Evolutionary conservation across 2,329 filamentous ascomycete species (phyloP), one percentile per base, ranked within the genome.

Genomic region (Aspergillus udagawae): DNA sequence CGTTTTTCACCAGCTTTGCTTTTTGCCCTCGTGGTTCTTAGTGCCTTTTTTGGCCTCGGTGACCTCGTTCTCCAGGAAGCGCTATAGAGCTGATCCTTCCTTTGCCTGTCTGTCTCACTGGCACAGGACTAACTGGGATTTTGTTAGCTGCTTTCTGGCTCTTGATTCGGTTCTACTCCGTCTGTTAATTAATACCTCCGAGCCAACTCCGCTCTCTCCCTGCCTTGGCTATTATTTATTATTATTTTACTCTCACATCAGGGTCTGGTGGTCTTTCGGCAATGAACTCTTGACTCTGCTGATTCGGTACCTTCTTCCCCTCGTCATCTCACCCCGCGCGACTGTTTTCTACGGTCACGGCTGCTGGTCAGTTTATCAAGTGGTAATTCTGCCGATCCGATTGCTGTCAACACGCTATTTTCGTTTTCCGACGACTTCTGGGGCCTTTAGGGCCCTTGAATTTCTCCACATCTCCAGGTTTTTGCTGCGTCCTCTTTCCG

Each of bases 401-500:
- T 38, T 38, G 14, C 42, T 45, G 4, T 45, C 42, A 45, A 12
- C 42, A 23, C 42, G 42, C 42, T 45, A 45, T 45, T 45, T 44
- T 45, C 20, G 20, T 45, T 45, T 23, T 23, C 42, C 42, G 42
- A 12, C 42, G 42, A 45, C 42, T 20, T 45, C 21, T 45, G 42
- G 42, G 42, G 42, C 42, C 42, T 23, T 45, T 45, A 14, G 20
- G 42, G 42, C 42, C 42, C 42, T 45, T 45, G 21, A 45, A 23
- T 45, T 45, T 45, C 42, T 45, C 42, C 42, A 45, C 42, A 45
- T 45, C 42, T 21, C 42, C 42, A 45, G 20, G n/a, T 45, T 45
- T 45, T 23, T 12, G 8, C 21, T 14, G 42, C 9, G n/a, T 58
- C 50, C 44, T 80, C 82, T 54, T 80, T 78, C 65, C 79, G 80